Base-by-base conservation (phyloP, 805 yeast genomes). In the Starmerella apis region DNA sequence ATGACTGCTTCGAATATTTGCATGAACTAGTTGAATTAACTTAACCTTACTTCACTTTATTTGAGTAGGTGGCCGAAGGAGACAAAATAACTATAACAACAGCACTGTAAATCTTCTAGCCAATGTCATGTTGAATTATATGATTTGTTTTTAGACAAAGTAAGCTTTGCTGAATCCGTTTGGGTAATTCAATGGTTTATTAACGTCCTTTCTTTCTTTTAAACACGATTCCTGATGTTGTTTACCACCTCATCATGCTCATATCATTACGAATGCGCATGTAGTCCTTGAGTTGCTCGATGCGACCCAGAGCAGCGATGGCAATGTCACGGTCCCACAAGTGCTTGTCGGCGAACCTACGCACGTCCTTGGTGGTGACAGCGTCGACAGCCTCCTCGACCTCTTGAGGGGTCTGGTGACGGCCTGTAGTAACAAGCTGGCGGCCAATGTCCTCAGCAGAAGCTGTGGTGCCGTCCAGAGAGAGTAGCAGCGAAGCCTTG, bases 381-480 rank as follows among this genome's bases (percentile, higher is more conserved):
- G 75, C 71, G 59, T 86, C 87, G 13, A 92, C 92, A 52, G 82
- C 76, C 50, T 75, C 72, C 61, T 82, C 83, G 11, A 81, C 81
- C 56, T 81, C 86, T 62, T 80, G 83, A 4, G 92, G 87, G 6
- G 82, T 68, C 56, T 81, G 71, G 59, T 86, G 71, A 59, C 70
- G 75, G 27, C 98, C 98, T 3, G 97, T 88, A 47, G 96, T 90
- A 39, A 92, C 95, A 49, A 92, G 73, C 67, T 92, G 98, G 68
- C 98, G 81, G 24, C 98, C 98, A 59, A 92, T 86, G 67, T 92
- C 97, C 69, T 92, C 99, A 28, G 96, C 96, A 45, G 87, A 79
- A 6, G 96, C 90, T 7, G 97, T 87, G 13, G 95, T 81, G 54
- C 95, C 96, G 66, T 92, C 99, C 42, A 92, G 73, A 5, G 95